Percentiles rank a stretch among this genome's conserved stretches.
Evolutionary conservation across 2,329 filamentous ascomycete species (phyloP).

Genomic region (Botryotinia globosa): DNA sequence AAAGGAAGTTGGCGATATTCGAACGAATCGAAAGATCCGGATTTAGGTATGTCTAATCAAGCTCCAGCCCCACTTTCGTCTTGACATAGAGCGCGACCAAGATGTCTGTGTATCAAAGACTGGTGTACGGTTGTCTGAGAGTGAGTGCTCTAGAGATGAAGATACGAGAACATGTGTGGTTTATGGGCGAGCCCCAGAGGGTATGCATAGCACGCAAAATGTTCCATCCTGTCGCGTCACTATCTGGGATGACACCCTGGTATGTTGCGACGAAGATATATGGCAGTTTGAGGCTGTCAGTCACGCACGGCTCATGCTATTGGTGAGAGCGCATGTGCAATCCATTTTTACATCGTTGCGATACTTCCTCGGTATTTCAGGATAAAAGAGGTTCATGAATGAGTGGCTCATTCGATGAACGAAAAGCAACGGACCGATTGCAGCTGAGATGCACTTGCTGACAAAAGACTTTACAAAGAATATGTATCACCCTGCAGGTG

Average conservation of each 20-base stretch:
- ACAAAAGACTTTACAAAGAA: conserved; percentile 10
- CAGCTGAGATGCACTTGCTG: conserved; percentile 3
- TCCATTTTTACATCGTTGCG: not conserved
- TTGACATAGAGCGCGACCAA: not conserved
- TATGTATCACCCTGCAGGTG: not conserved
- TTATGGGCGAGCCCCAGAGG: not conserved
- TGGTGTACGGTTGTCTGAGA: not conserved
- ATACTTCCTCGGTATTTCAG: not conserved
- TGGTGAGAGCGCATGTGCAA: not conserved
- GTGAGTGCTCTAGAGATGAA: not conserved
- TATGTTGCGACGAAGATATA: not conserved
- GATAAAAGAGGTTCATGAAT: not conserved
- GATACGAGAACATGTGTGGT: not conserved
- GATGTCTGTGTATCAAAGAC: not conserved
- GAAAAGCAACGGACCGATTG: not conserved
- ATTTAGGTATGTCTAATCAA: not conserved
- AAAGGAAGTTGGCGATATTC: not conserved
- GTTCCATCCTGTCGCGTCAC: not conserved
- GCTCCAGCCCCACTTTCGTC: not conserved
- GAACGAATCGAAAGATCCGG: not conserved
- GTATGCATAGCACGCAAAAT: not conserved
- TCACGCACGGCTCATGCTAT: not conserved
- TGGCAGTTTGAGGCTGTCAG: too few relatives aligned
- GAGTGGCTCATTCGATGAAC: not conserved
- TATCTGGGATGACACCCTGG: not conserved